Evolutionary conservation across 2,329 filamentous ascomycete genomes (phyloP).

Genomic region (Venturia asperata): DNA sequence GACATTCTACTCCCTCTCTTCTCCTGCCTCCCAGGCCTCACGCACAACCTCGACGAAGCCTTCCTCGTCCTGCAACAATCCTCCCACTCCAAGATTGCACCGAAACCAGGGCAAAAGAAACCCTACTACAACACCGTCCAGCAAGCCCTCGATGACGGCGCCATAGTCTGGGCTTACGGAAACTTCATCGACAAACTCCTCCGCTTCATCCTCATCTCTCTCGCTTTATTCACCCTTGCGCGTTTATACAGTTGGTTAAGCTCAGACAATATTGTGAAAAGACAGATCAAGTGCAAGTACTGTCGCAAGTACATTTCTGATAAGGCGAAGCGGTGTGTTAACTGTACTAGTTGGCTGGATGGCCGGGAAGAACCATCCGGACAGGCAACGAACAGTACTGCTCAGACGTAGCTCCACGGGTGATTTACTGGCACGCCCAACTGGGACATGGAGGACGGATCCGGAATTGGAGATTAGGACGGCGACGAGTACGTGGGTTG

Average conservation of each 20-base stretch:
- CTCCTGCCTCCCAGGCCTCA: conserved; percentile 60
- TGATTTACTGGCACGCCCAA: background rate
- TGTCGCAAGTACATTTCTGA: conserved; percentile 57
- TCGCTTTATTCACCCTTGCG: conserved; percentile 59
- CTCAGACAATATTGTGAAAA: conserved; percentile 63
- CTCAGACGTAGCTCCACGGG: conserved; percentile 1
- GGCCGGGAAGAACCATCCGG: conserved; percentile 41
- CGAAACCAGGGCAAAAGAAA: conserved; percentile 24
- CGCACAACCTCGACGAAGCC: conserved; percentile 66
- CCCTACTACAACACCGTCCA: conserved; percentile 62
- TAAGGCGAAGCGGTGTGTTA: conserved; percentile 52
- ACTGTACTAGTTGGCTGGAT: conserved; percentile 53
- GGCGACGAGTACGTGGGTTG: background rate
- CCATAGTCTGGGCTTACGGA: conserved; percentile 61
- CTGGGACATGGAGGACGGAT: conserved; percentile 7
- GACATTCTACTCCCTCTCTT: conserved; percentile 64
- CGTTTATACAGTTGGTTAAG: conserved; percentile 54
- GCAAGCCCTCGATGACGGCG: conserved; percentile 63
- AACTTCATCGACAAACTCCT: conserved; percentile 59
- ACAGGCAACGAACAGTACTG: conserved; percentile 9
- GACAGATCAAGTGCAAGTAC: conserved; percentile 60
- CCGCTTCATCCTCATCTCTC: conserved; percentile 58
- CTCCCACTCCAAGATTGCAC: conserved; percentile 24
- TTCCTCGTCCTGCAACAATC: conserved; percentile 59
- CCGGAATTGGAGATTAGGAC: background rate